Evolutionary conservation across 495 filamentous ascomycete genomes (phyloP).

Genomic region (Neurospora intermedia): DNA sequence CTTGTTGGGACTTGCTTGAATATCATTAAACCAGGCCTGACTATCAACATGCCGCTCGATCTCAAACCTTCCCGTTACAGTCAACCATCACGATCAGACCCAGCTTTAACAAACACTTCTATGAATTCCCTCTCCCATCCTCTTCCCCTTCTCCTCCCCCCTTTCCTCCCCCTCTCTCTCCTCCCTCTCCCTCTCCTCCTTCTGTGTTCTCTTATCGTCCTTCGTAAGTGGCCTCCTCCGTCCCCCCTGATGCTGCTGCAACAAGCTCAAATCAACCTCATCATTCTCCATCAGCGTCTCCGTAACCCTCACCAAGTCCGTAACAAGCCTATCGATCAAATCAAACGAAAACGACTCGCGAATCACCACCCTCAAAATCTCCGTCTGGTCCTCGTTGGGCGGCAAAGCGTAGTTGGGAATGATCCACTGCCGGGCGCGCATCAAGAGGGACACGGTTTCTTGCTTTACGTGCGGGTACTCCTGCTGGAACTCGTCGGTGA

Average conservation of each 20-base stretch:
- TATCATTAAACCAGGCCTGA: neutral
- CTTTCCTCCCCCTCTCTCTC: slow-evolving; percentile 14
- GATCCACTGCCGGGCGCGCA: slow-evolving; percentile 63
- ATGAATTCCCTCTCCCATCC: slow-evolving; percentile 50
- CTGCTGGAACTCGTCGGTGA: slow-evolving; percentile 51
- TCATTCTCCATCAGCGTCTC: slow-evolving; percentile 45
- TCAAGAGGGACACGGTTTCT: slow-evolving; percentile 49
- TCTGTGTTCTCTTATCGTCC: slow-evolving; percentile 18
- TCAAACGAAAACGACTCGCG: slow-evolving; percentile 61
- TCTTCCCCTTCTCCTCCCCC: slow-evolving; percentile 11
- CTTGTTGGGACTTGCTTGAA: neutral
- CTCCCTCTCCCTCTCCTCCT: slow-evolving; percentile 8
- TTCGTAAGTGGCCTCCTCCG: slow-evolving; percentile 10
- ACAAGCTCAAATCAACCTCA: slow-evolving; percentile 32
- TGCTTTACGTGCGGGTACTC: slow-evolving; percentile 57
- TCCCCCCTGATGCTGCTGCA: slow-evolving; percentile 24
- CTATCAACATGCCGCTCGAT: no score
- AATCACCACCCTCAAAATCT: slow-evolving; percentile 61
- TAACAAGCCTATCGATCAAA: slow-evolving; percentile 50
- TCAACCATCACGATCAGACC: neutral
- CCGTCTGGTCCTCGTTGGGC: slow-evolving; percentile 49
- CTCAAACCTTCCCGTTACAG: neutral
- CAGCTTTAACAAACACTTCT: slow-evolving; percentile 45
- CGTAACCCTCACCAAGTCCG: slow-evolving; percentile 45
- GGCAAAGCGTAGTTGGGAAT: slow-evolving; percentile 67